phyloP scores from a whole-genome alignment of 2,329 filamentous ascomycete genomes.

The Akanthomyces uredinophilus region DNA sequence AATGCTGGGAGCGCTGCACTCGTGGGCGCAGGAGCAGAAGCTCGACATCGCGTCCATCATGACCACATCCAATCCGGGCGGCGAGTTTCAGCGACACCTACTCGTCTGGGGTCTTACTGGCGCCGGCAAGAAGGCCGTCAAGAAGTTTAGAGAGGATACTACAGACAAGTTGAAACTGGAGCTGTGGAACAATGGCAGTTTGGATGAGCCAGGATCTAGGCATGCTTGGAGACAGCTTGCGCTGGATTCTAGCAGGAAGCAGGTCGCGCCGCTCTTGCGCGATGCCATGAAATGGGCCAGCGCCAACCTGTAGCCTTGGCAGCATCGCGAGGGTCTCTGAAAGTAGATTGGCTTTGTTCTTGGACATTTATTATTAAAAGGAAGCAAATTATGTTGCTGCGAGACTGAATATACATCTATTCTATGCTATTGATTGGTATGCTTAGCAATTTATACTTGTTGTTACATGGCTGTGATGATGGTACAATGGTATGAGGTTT shows the following conservation, averaged over 20 bases:
- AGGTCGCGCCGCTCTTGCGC: conserved; percentile 62
- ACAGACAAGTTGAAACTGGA: conserved; percentile 50
- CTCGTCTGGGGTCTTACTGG: conserved; percentile 59
- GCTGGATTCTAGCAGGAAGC: conserved; percentile 58
- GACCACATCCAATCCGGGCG: conserved; percentile 56
- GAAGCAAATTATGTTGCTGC: background rate
- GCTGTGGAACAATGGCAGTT: conserved; percentile 44
- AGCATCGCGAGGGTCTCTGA: background rate
- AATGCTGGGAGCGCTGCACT: conserved; percentile 44
- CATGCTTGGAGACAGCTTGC: conserved; percentile 63
- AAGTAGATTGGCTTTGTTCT: background rate
- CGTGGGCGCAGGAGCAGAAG: conserved; percentile 50
- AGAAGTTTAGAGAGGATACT: conserved; percentile 47
- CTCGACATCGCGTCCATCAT: conserved; percentile 64
- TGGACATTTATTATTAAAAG: background rate
- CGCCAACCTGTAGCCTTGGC: conserved; percentile 15
- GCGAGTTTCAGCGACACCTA: conserved; percentile 59
- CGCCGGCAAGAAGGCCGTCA: conserved; percentile 43
- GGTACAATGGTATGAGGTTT: background rate
- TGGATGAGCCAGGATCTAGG: conserved; percentile 46
- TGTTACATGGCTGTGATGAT: background rate
- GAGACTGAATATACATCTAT: background rate
- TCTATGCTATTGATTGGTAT: background rate
- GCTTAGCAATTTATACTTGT: background rate
- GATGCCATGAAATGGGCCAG: conserved; percentile 41